A percentile compares a stretch with the other conserved stretches of the same genome.
Evolutionary conservation across 2,329 filamentous ascomycete genomes (phyloP).

Genomic region (Ophiostoma sp.): DNA sequence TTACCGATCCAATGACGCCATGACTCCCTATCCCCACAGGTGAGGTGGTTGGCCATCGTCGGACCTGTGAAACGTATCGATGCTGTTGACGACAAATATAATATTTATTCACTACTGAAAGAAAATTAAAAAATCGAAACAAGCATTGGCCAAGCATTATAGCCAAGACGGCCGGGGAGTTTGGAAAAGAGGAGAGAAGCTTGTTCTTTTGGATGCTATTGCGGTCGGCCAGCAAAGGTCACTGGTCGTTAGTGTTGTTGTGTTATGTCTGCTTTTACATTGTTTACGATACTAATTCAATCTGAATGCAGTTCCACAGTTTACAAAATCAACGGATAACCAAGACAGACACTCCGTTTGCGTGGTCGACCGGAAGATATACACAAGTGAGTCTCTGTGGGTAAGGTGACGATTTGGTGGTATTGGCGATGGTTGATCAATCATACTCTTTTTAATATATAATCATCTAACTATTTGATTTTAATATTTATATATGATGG

Average conservation of each 20-base stretch:
- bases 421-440: neutral
- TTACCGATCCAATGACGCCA: neutral
- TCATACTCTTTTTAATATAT: neutral
- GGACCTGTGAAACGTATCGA: neutral
- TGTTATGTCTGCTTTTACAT: neutral
- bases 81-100: neutral
- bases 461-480: neutral
- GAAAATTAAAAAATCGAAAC: slow-evolving; percentile 12
- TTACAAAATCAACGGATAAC: neutral
- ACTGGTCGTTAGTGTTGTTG: neutral
- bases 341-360: neutral
- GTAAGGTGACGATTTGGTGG: neutral
- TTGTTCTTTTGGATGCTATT: neutral
- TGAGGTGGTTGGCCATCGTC: neutral
- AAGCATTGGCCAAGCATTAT: neutral
- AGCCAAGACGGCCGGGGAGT: slow-evolving; percentile 1
- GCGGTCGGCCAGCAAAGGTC: neutral
- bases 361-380: neutral
- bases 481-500: neutral
- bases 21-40: neutral
- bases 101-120: neutral
- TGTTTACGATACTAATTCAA: neutral
- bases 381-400: neutral
- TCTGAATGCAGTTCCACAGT: neutral
- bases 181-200: neutral